Percentiles rank a stretch among this genome's conserved stretches.
Conservation (phyloP, 805 yeast genomes). For the Pichia insulana region DNA sequence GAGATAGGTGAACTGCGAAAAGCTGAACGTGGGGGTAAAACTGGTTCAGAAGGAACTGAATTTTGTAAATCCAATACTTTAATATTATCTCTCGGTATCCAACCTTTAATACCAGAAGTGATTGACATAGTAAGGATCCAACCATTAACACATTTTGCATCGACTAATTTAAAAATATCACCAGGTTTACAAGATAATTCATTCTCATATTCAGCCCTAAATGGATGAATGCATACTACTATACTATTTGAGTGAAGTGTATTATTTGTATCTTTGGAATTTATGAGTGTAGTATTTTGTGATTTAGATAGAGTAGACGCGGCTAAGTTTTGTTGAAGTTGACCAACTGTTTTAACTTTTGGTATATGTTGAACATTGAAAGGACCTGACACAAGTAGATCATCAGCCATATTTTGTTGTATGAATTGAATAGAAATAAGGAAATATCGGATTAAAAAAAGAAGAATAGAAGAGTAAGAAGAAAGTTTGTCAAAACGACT, state of each 20-base stretch:
- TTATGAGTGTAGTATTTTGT: neutral
- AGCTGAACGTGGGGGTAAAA: no score
- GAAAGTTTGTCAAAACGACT: no score
- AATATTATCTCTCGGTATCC: conserved; percentile 41
- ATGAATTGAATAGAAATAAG: neutral
- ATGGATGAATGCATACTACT: conserved; percentile 7
- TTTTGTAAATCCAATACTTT: conserved; percentile 9
- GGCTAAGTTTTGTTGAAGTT: neutral
- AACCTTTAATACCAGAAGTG: conserved; percentile 37
- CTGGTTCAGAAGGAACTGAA: neutral
- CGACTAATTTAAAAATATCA: conserved; percentile 42
- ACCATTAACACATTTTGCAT: conserved; percentile 37
- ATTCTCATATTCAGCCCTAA: conserved; percentile 14
- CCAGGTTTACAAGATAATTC: conserved; percentile 42
- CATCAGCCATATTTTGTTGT: neutral
- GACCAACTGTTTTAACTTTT: conserved; percentile 6
- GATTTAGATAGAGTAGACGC: neutral
- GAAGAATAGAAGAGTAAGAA: no score
- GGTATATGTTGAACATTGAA: conserved; percentile 15
- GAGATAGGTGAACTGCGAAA: no score
- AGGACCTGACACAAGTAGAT: conserved; percentile 11
- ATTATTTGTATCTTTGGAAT: no score
- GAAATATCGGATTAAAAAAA: neutral
- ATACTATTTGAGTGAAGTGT: neutral
- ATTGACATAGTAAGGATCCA: conserved; percentile 52